phyloP scores from a whole-genome alignment of 2,329 filamentous ascomycete genomes.

The Calycina herbarum region DNA sequence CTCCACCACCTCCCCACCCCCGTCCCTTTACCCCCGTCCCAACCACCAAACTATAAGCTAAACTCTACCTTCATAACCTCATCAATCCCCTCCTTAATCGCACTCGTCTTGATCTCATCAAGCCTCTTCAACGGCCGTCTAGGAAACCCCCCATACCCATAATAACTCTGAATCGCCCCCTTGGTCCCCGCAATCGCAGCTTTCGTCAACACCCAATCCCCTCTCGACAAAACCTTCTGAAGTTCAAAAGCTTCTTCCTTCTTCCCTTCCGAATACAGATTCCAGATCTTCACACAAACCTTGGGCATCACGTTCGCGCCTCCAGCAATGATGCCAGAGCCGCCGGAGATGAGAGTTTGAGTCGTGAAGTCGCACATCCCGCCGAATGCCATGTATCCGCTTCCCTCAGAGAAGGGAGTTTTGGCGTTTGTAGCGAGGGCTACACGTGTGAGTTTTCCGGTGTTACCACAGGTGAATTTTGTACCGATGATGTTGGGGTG shows the following conservation, averaged over 20 bases:
- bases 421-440: constrained; percentile 70
- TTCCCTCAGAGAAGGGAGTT: constrained; percentile 59
- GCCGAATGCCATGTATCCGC: constrained; percentile 81
- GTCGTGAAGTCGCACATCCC: constrained; percentile 86
- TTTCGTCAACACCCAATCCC: constrained; percentile 83
- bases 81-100: constrained; percentile 55
- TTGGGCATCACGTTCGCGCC: constrained; percentile 85
- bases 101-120: constrained; percentile 53
- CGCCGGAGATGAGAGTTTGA: constrained; percentile 76
- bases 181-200: constrained; percentile 85
- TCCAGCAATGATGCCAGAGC: constrained; percentile 81
- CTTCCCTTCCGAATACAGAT: constrained; percentile 72
- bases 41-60: constrained; percentile 31
- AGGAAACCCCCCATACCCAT: constrained; percentile 77
- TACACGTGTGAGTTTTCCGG: constrained; percentile 83
- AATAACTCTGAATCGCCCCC: constrained; percentile 76
- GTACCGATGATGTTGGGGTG: constrained; percentile 85
- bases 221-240: constrained; percentile 75
- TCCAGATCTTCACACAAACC: constrained; percentile 75
- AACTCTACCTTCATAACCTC: constrained; percentile 69
- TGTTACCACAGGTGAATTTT: constrained; percentile 91
- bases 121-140: constrained; percentile 70
- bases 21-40: no score
- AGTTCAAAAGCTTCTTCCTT: constrained; percentile 71
- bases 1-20: no score